Conservation (phyloP, 2,329 filamentous ascomycete species). For the Aspergillus sp. region DNA sequence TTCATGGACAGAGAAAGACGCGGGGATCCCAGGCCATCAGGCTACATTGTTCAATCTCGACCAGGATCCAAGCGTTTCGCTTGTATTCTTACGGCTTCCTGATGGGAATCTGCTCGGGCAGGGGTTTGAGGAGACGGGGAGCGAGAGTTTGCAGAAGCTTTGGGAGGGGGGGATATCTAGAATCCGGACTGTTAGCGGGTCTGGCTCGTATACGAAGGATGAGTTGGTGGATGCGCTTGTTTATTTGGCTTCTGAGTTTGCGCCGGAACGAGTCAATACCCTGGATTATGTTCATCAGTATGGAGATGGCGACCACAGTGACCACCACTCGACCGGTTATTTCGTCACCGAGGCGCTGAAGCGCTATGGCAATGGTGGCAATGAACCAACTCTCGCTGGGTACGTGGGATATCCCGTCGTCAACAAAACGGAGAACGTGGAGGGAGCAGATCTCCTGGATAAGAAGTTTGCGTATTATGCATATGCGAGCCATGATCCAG, state of each 20-base stretch:
- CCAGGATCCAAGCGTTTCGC: constrained; percentile 9
- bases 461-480: constrained; percentile 10
- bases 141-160: constrained; percentile 15
- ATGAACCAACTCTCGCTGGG: not conserved
- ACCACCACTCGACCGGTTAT: constrained; percentile 15
- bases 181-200: constrained; percentile 9
- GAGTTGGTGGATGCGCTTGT: constrained; percentile 8
- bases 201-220: constrained; percentile 10
- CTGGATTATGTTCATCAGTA: constrained; percentile 13
- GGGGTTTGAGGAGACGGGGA: constrained; percentile 8
- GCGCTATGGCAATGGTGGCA: not conserved
- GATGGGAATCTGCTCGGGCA: constrained; percentile 16
- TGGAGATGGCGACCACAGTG: constrained; percentile 17
- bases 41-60: constrained; percentile 12
- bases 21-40: constrained; percentile 7
- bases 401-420: constrained; percentile 12
- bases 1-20: constrained; percentile 13
- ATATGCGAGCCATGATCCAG: constrained; percentile 1
- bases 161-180: constrained; percentile 12
- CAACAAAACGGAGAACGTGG: not conserved
- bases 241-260: constrained; percentile 8
- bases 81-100: constrained; percentile 16
- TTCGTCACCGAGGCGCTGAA: constrained; percentile 8
- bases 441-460: not conserved
- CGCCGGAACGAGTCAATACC: constrained; percentile 15